Conservation (phyloP, 371 early-diverging fungal genomes). For the Mortierella polycephala region DNA sequence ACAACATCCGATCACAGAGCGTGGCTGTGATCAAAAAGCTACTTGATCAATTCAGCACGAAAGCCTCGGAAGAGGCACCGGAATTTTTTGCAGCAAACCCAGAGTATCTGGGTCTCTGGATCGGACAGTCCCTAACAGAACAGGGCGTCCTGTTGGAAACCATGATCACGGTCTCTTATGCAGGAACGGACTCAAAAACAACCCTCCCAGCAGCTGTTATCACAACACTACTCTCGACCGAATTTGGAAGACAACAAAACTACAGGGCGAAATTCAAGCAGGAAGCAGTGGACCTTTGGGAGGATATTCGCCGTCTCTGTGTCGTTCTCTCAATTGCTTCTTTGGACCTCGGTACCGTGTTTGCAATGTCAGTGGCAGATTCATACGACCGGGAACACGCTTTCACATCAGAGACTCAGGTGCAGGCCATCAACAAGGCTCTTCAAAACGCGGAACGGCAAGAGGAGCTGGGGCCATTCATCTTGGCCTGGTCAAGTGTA, state of each 20-base stretch:
- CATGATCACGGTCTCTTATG: constrained; percentile 23
- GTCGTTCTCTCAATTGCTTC: constrained; percentile 37
- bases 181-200: constrained; percentile 31
- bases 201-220: constrained; percentile 24
- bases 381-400: constrained; percentile 19
- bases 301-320: constrained; percentile 33
- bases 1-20: constrained; percentile 29
- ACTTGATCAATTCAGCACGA: constrained; percentile 24
- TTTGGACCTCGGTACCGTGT: constrained; percentile 36
- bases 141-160: constrained; percentile 41
- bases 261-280: constrained; percentile 28
- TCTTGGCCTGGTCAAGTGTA: constrained; percentile 46
- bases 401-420: constrained; percentile 26
- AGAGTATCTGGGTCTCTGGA: constrained; percentile 43
- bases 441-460: constrained; percentile 40
- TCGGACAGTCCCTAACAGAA: constrained; percentile 45
- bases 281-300: constrained; percentile 29
- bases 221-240: constrained; percentile 20
- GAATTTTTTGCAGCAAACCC: constrained; percentile 31
- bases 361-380: constrained; percentile 14
- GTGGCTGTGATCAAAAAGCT: constrained; percentile 16
- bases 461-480: constrained; percentile 45
- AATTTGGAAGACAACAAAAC: constrained; percentile 38
- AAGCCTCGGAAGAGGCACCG: constrained; percentile 29
- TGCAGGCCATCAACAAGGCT: constrained; percentile 25